Evolutionary conservation across 2,329 filamentous ascomycete species (phyloP).

Genomic region (Ophiostoma triangulosporum): DNA sequence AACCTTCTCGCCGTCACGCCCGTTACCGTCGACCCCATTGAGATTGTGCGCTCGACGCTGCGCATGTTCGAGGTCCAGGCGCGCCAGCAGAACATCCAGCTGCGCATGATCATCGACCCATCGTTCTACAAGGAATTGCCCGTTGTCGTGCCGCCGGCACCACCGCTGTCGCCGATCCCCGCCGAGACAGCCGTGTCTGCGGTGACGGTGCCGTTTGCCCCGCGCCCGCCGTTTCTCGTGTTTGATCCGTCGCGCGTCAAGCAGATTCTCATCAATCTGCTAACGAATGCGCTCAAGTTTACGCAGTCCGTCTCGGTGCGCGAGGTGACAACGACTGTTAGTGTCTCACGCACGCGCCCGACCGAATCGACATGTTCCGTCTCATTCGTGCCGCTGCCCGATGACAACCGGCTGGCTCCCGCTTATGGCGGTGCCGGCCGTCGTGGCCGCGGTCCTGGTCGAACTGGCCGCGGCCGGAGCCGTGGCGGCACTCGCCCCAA

Average conservation of each 20-base stretch:
- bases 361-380: slow-evolving; percentile 33
- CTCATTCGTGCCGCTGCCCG: slow-evolving; percentile 44
- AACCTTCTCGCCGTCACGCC: slow-evolving; percentile 61
- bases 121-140: slow-evolving; percentile 32
- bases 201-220: slow-evolving; percentile 18
- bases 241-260: slow-evolving; percentile 62
- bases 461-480: not conserved
- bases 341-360: slow-evolving; percentile 28
- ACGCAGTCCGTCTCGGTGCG: slow-evolving; percentile 50
- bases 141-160: not conserved
- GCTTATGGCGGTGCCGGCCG: not conserved
- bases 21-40: slow-evolving; percentile 52
- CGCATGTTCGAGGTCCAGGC: slow-evolving; percentile 72
- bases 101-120: slow-evolving; percentile 49
- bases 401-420: slow-evolving; percentile 5
- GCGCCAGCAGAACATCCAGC: slow-evolving; percentile 51
- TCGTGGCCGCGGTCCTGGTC: not conserved
- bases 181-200: not conserved
- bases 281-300: slow-evolving; percentile 74
- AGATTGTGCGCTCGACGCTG: slow-evolving; percentile 51
- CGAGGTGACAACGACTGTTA: slow-evolving; percentile 36
- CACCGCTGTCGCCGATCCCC: slow-evolving; percentile 12
- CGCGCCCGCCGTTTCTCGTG: slow-evolving; percentile 47
- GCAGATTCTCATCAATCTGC: slow-evolving; percentile 68
- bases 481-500: not conserved